phyloP scores from a whole-genome alignment of 805 yeast genomes.

The Metschnikowia aberdeeniae region DNA sequence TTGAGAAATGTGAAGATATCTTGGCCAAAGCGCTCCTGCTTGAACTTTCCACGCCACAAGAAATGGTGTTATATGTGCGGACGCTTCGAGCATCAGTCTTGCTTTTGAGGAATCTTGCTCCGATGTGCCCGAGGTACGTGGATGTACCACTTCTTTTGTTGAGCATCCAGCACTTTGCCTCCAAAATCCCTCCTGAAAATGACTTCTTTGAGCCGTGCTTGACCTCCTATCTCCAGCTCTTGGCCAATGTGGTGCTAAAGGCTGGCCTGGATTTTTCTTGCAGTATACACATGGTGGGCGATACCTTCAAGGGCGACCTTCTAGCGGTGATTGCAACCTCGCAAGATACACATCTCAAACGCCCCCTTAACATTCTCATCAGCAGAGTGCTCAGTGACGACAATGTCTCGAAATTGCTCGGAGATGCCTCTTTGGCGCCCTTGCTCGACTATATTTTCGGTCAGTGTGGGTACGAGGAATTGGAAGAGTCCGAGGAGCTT shows the following conservation, averaged over 20 bases:
- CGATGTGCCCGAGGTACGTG: conserved; percentile 14
- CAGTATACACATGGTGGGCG: conserved; percentile 1
- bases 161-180: conserved; percentile 8
- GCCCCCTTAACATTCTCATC: conserved; percentile 10
- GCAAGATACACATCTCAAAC: not conserved
- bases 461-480: conserved; percentile 2
- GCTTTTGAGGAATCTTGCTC: conserved; percentile 46
- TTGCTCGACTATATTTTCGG: conserved; percentile 5
- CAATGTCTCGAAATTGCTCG: not conserved
- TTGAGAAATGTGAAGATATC: conserved; percentile 8
- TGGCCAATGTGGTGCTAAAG: conserved; percentile 12
- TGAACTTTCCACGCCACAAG: not conserved
- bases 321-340: not conserved
- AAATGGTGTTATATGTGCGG: conserved; percentile 22
- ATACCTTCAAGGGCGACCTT: conserved; percentile 3
- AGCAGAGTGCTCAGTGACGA: not conserved
- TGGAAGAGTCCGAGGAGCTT: conserved; percentile 2
- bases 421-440: not conserved
- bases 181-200: not conserved
- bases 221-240: conserved; percentile 12
- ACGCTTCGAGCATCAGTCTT: conserved; percentile 45
- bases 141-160: conserved; percentile 7
- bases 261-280: not conserved
- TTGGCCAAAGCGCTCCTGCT: conserved; percentile 11
- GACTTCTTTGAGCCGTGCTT: conserved; percentile 8